These are phyloP conservation scores for Suhomyces tanzawaensis DNA, from an alignment of 805 yeast species.

Conservation along the genomic window DNA sequence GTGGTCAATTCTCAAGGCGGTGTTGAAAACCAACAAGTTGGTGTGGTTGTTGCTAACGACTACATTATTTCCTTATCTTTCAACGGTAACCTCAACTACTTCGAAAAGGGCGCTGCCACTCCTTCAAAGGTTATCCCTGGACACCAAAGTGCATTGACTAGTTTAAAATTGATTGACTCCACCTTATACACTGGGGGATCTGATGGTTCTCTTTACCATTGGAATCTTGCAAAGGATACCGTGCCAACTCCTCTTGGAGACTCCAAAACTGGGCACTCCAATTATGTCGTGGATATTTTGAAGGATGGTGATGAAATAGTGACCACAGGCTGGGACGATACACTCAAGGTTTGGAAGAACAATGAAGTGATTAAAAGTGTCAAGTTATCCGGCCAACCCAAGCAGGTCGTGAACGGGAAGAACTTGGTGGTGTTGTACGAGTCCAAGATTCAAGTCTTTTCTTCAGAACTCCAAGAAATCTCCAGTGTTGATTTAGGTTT, in stretches of 20 bases:
- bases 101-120: slow-evolving; percentile 34
- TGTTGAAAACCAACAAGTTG: slow-evolving; percentile 72
- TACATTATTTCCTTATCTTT: slow-evolving; percentile 63
- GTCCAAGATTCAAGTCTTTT: slow-evolving; percentile 25
- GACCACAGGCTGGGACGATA: slow-evolving; percentile 91
- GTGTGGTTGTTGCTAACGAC: slow-evolving; percentile 64
- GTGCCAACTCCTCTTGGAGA: slow-evolving; percentile 34
- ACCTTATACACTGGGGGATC: slow-evolving; percentile 64
- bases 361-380: slow-evolving; percentile 11
- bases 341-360: slow-evolving; percentile 44
- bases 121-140: slow-evolving; percentile 55
- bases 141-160: slow-evolving; percentile 80
- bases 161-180: slow-evolving; percentile 37
- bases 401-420: slow-evolving; percentile 27
- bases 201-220: slow-evolving; percentile 70
- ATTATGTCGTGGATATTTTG: slow-evolving; percentile 58
- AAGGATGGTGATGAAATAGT: slow-evolving; percentile 25
- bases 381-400: slow-evolving; percentile 34
- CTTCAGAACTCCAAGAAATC: slow-evolving; percentile 9
- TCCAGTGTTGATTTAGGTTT: slow-evolving; percentile 19
- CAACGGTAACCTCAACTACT: slow-evolving; percentile 69
- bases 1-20: slow-evolving; percentile 30
- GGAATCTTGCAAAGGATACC: slow-evolving; percentile 42
- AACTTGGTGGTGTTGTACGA: slow-evolving; percentile 31
- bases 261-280: slow-evolving; percentile 52